Conservation (phyloP, 306 rosid species). For the Herpetospermum pedunculosum region DNA sequence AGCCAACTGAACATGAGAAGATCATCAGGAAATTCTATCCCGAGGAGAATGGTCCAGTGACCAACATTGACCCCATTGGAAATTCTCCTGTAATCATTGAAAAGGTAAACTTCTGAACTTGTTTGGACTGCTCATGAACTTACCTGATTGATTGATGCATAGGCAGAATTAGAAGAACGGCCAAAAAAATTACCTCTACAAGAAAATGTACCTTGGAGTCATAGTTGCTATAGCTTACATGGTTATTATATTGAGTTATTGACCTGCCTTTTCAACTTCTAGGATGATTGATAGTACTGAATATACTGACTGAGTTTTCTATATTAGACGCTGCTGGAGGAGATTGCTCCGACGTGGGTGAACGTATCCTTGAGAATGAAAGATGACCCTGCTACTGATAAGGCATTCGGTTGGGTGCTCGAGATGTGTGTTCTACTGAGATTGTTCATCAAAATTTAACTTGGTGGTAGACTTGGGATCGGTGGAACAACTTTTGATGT, state of each 20-base stretch:
- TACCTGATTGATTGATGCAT: neutral
- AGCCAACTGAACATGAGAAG: slow-evolving; percentile 55
- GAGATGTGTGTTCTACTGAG: slow-evolving; percentile 60
- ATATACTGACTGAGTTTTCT: slow-evolving; percentile 20
- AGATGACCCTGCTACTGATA: slow-evolving; percentile 71
- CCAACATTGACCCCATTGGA: slow-evolving; percentile 81
- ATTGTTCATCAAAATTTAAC: neutral
- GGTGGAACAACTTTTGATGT: neutral
- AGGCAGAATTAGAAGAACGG: neutral
- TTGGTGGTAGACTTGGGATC: neutral
- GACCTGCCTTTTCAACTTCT: neutral
- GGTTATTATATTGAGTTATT: neutral
- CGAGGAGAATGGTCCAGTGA: slow-evolving; percentile 62
- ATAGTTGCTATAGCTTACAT: neutral
- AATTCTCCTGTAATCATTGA: slow-evolving; percentile 87
- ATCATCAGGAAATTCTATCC: slow-evolving; percentile 69
- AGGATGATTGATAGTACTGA: neutral
- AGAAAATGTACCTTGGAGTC: neutral
- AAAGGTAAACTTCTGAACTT: slow-evolving; percentile 38
- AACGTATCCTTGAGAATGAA: slow-evolving; percentile 79
- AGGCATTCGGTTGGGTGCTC: slow-evolving; percentile 96
- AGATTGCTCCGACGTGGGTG: slow-evolving; percentile 98
- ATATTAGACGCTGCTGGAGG: slow-evolving; percentile 66
- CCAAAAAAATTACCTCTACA: neutral
- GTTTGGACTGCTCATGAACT: neutral